Base-by-base conservation (phyloP, 305 asterid genomes). In the Solanum hybrid region DNA sequence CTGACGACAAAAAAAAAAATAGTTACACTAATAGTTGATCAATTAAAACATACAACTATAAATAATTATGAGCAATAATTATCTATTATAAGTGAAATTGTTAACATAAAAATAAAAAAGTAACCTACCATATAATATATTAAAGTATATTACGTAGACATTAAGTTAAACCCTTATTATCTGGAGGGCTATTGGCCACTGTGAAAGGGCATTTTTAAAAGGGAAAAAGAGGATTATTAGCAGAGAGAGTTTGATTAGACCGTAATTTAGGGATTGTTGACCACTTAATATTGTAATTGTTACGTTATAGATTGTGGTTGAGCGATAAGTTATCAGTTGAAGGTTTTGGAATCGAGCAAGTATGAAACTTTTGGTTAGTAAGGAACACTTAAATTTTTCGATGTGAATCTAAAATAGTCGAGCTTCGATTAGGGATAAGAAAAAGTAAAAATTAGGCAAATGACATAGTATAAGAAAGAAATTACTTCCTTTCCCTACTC, bases 361-460 rank as follows among this genome's bases (percentile, higher is more conserved):
- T 57, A 28, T 74, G 11, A 28, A 28, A 74, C 22, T 13, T 28
- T 74, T 28, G 8, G 1, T 74, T 74, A 0, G 3, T 13, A 5
- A 3, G 31, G 3, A 71, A 12, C 2, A 3, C 0, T 12, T 71
- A 0, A 22, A 22, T 0, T 22, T 64, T 8, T 64, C 0, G 10
- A 57, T 20, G 0, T 29, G 6, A 74, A 74, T 29, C 1, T 9
- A 31, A 14, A 74, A 29, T 74, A 29, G 18, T 74, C 0, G 0
- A 6, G 11, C 36, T 26, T 0, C 0, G 2, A 18, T 0, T 0
- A 73, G 2, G 0, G 1, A 11, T 69, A 2, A 74, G 7, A 67
- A 67, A 64, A 67, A 29, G 16, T 29, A 29, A 29, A 29, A 29
- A 29, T 29, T 29, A 29, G 31, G 31, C 31, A 29, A 29, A 29